These are phyloP conservation scores for Fusarium sp. DNA, from an alignment of 2,329 filamentous ascomycete genomes.

Conservation along the genomic window DNA sequence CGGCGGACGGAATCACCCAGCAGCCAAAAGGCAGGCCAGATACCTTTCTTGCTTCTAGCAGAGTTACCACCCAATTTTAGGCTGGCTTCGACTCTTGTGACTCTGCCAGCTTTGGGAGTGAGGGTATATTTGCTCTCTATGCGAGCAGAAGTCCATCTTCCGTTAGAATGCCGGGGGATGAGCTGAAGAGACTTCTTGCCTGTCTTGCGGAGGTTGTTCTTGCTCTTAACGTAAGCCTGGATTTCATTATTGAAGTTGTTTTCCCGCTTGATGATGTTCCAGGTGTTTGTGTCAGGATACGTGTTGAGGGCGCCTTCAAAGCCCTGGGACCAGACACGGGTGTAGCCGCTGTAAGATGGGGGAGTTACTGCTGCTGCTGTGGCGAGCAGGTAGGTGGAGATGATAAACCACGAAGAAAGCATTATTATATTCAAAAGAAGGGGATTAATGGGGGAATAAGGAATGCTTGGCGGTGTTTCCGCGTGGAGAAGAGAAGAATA, in stretches of 20 bases:
- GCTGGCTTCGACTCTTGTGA: slow-evolving; percentile 60
- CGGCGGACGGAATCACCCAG: slow-evolving; percentile 63
- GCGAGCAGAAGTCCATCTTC: slow-evolving; percentile 66
- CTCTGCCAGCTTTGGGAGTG: slow-evolving; percentile 59
- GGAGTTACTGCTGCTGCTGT: slow-evolving; percentile 54
- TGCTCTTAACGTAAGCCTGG: slow-evolving; percentile 61
- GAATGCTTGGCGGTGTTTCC: slow-evolving; percentile 21
- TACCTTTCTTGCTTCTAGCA: slow-evolving; percentile 61
- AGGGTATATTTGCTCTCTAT: slow-evolving; percentile 64
- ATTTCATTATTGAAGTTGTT: slow-evolving; percentile 65
- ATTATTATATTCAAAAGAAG: slow-evolving; percentile 29
- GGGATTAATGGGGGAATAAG: background rate
- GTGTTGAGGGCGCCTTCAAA: slow-evolving; percentile 56
- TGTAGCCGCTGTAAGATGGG: slow-evolving; percentile 56
- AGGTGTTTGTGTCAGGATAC: slow-evolving; percentile 53
- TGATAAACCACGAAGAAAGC: slow-evolving; percentile 40
- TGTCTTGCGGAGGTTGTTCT: slow-evolving; percentile 62
- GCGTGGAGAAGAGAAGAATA: background rate
- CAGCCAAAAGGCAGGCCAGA: slow-evolving; percentile 72
- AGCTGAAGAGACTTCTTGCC: slow-evolving; percentile 65
- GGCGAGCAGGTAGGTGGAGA: slow-evolving; percentile 49
- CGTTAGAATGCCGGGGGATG: slow-evolving; percentile 57
- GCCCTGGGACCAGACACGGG: slow-evolving; percentile 57
- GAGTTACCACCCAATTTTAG: slow-evolving; percentile 61
- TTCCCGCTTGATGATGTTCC: slow-evolving; percentile 57